Conservation (phyloP, 2,329 filamentous ascomycete species). For the Orbilia blumenaviensis region DNA sequence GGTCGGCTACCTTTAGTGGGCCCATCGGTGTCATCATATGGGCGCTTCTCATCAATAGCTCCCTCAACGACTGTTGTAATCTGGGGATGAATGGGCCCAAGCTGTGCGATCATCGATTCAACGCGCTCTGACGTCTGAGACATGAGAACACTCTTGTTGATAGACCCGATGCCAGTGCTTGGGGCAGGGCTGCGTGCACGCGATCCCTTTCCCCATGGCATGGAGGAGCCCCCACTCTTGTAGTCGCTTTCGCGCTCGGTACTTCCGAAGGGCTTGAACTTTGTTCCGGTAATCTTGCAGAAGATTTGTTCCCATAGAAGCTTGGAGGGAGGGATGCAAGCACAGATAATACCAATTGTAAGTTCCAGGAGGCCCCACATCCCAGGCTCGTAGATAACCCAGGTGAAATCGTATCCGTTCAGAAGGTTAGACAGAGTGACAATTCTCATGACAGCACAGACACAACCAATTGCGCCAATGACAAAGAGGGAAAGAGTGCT, state of each 20-base stretch:
- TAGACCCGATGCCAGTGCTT: slow-evolving; percentile 23
- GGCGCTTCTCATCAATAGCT: slow-evolving; percentile 9
- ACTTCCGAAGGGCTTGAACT: slow-evolving; percentile 41
- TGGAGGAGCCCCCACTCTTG: slow-evolving; percentile 37
- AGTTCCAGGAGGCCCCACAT: slow-evolving; percentile 51
- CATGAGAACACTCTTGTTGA: slow-evolving; percentile 50
- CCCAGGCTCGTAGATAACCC: slow-evolving; percentile 49
- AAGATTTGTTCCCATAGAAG: slow-evolving; percentile 43
- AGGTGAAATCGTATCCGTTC: slow-evolving; percentile 50
- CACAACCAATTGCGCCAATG: slow-evolving; percentile 42
- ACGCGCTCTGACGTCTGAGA: slow-evolving; percentile 49
- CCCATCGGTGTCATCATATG: background rate
- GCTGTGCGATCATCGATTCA: slow-evolving; percentile 24
- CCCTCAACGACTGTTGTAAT: slow-evolving; percentile 37
- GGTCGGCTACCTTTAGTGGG: background rate
- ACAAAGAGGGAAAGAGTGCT: slow-evolving; percentile 44
- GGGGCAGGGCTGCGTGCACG: slow-evolving; percentile 41
- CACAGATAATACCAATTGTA: slow-evolving; percentile 52
- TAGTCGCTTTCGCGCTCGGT: slow-evolving; percentile 27
- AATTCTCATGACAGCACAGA: slow-evolving; percentile 50
- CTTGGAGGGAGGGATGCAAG: slow-evolving; percentile 49
- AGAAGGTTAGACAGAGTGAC: slow-evolving; percentile 35
- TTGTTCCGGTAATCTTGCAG: slow-evolving; percentile 18
- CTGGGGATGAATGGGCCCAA: slow-evolving; percentile 27
- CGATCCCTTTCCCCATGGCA: slow-evolving; percentile 19